Conservation (phyloP, 306 rosid species). For the Malus domestica region ASM211411v1 NC_041794.1:7524001-7524500, state of each 20-base stretch:
- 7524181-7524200: neutral
- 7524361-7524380: neutral
- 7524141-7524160: neutral
- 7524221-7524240: neutral
- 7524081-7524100: neutral
- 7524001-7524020: neutral
- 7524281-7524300: neutral
- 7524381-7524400: neutral
- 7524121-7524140: neutral
- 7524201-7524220: neutral
- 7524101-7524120: neutral
- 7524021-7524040: neutral
- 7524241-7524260: neutral
- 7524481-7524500: neutral
- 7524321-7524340: neutral
- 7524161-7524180: neutral
- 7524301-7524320: neutral
- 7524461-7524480: neutral
- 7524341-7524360: neutral
- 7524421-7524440: neutral
- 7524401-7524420: neutral
- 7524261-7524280: neutral
- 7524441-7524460: neutral
- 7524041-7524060: neutral
- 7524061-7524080: neutral